Base-by-base conservation (phyloP, 306 rosid species). In the Vicia faba region DNA sequence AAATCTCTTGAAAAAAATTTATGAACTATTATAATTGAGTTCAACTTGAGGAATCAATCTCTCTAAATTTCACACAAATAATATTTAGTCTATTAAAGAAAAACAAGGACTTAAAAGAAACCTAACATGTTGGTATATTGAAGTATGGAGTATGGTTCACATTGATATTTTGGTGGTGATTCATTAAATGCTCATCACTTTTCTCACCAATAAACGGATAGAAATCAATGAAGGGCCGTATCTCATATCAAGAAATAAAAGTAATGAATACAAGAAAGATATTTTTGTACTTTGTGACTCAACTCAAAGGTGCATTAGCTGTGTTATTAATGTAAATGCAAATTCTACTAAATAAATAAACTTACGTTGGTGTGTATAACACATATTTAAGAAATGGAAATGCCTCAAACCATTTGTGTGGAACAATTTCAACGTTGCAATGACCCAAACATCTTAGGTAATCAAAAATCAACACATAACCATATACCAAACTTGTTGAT, bases 301-400 rank as follows among this genome's bases (percentile, higher is more conserved):
- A 33, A 33, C 38, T 33, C 9, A 33, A 0, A n/a, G 56, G 48
- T 45, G 60, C 49, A 43, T 64, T 16, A 41, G 28, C 16, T 46
- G 12, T 29, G 29, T 20, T 8, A 2, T 0, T 38, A 33, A 14
- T n/a, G 7, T 43, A 13, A 4, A 43, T 45, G 28, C 14, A 40
- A 62, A 40, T 4, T 49, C 12, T 28, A 33, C 38, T 33, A 33
- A 33, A 33, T 1, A 7, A 45, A 64, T 33, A 7, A 25, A 79
- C 99, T 85, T 80, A 95, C 99, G 97, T 83, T 38, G 99, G 96
- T 28, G 97, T 95, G 65, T 85, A 88, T 48, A 90, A 66, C 56
- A 95, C 44, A 69, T 88, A 90, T 82, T 78, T 84, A 50, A 88
- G 82, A 18, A 86, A 40, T 8, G 95, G 97, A 35, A 88, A 19